Evolutionary conservation across 768 basidiomycete species (phyloP).

Genomic region (Pholiota microspora): DNA sequence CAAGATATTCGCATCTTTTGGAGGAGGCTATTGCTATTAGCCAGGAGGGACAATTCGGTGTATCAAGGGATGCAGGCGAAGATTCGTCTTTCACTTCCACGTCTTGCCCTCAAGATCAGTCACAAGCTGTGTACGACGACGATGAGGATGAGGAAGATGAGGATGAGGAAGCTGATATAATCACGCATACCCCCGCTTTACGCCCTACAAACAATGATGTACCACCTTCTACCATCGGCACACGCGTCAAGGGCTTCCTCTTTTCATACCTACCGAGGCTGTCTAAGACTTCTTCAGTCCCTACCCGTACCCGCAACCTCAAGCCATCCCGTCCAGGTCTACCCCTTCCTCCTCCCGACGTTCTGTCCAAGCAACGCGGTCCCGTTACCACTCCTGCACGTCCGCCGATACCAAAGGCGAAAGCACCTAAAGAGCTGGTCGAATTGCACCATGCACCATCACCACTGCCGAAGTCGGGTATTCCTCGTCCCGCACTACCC

Average conservation of each 20-base stretch:
- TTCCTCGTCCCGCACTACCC: constrained; percentile 40
- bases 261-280: constrained; percentile 60
- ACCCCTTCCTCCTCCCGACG: constrained; percentile 53
- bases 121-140: background rate
- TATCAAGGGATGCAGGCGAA: background rate
- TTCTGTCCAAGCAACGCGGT: constrained; percentile 47
- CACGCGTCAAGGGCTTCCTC: constrained; percentile 53
- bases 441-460: constrained; percentile 55
- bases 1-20: constrained; percentile 56
- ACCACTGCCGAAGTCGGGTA: constrained; percentile 33
- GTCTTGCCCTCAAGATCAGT: background rate
- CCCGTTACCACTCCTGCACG: constrained; percentile 61
- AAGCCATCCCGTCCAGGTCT: constrained; percentile 33
- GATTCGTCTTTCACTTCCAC: background rate
- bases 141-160: background rate
- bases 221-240: constrained; percentile 29
- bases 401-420: constrained; percentile 40
- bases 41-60: constrained; percentile 12
- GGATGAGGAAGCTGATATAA: background rate
- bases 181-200: background rate
- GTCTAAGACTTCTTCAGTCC: constrained; percentile 26
- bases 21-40: constrained; percentile 51
- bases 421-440: constrained; percentile 66
- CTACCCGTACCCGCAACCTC: background rate
- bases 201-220: background rate